Percentiles rank a stretch among this genome's conserved stretches.
These are phyloP conservation scores for Trichoderma sp. DNA, from an alignment of 2,329 filamentous ascomycete species.

Conservation along the genomic window DNA sequence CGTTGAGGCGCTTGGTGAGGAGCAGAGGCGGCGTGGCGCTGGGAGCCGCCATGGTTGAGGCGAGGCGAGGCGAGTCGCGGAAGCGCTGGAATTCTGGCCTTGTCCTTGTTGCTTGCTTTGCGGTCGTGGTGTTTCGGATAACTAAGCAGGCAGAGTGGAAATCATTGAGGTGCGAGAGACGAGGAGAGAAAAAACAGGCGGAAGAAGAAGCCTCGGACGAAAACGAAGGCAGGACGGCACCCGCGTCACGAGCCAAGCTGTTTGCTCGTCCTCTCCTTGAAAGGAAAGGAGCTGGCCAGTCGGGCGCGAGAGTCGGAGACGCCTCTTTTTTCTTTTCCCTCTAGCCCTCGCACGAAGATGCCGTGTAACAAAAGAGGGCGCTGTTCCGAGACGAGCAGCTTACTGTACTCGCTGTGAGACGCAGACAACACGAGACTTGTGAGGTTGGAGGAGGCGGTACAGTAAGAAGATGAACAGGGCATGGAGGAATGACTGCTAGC, in stretches of 20 bases:
- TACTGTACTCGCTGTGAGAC: neutral
- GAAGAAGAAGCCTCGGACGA: neutral
- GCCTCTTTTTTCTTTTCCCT: conserved; percentile 9
- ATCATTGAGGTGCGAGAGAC: neutral
- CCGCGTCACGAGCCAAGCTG: conserved; percentile 18
- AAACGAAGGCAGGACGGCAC: neutral
- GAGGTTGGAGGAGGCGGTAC: conserved; percentile 11
- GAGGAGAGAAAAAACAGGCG: too few species aligned
- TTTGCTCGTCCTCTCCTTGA: neutral
- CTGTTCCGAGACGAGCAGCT: neutral
- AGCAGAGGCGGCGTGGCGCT: conserved; percentile 58
- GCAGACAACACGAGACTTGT: neutral
- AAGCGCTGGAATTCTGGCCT: neutral
- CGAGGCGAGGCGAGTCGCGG: neutral
- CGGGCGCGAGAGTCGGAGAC: neutral
- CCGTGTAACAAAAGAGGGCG: conserved; percentile 1
- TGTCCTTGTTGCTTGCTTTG: neutral
- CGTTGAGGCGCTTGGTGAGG: conserved; percentile 66
- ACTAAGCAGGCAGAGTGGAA: neutral
- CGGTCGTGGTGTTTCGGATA: neutral
- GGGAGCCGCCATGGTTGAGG: conserved; percentile 41
- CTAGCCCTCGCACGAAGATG: neutral
- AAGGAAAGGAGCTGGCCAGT: neutral
- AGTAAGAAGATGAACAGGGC: neutral
- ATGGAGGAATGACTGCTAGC: neutral